These are phyloP conservation scores for Exophiala spinifera DNA, from an alignment of 2,329 filamentous ascomycete genomes.

Conservation along the genomic window DNA sequence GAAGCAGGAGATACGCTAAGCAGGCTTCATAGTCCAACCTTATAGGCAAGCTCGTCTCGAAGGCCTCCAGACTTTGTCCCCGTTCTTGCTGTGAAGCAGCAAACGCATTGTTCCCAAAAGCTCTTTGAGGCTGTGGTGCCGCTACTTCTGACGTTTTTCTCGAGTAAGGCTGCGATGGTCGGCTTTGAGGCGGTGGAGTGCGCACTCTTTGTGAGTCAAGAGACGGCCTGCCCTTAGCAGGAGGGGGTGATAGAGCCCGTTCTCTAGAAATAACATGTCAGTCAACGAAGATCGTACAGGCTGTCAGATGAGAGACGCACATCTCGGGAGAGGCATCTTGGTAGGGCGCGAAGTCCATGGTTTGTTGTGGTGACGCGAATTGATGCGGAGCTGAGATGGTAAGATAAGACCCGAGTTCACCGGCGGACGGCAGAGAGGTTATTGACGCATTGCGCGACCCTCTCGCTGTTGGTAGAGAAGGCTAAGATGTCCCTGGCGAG, in stretches of 20 bases:
- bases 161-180: constrained; percentile 43
- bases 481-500: too few relatives aligned
- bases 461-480: too few relatives aligned
- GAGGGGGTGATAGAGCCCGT: constrained; percentile 73
- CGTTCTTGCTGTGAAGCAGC: constrained; percentile 42
- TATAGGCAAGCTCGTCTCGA: constrained; percentile 85
- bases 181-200: constrained; percentile 48
- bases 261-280: constrained; percentile 43
- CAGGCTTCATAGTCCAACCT: constrained; percentile 87
- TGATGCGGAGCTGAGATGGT: too few relatives aligned
- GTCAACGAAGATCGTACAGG: not conserved
- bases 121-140: constrained; percentile 39
- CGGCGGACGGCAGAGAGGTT: too few relatives aligned
- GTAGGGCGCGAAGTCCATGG: constrained; percentile 94
- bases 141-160: constrained; percentile 42
- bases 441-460: too few relatives aligned
- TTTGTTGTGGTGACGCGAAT: constrained; percentile 18
- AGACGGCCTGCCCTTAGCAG: constrained; percentile 40
- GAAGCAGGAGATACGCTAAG: constrained; percentile 79
- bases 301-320: constrained; percentile 7
- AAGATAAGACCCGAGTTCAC: too few relatives aligned
- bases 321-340: constrained; percentile 85
- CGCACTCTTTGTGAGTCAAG: constrained; percentile 53
- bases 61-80: constrained; percentile 68
- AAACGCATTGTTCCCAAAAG: constrained; percentile 34